Evolutionary conservation across 148 eudicot species (phyloP).

Genomic region (Nyssa sinensis): DNA sequence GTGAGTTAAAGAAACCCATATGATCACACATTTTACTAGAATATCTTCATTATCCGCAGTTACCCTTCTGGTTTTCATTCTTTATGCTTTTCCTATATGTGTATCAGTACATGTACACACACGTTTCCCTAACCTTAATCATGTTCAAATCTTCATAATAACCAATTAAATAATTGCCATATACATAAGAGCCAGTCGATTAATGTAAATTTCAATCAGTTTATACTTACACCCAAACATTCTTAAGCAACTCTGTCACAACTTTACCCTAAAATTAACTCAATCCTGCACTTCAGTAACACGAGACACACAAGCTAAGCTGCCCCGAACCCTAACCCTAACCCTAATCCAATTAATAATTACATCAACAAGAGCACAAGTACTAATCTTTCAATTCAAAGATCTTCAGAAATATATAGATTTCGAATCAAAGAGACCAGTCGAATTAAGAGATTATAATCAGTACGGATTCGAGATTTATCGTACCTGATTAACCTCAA

Average conservation of each 20-base stretch:
- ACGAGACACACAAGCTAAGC: background rate
- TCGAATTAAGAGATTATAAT: background rate
- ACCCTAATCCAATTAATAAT: background rate
- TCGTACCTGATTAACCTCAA: constrained; percentile 3
- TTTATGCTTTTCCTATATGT: no score
- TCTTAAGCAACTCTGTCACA: background rate
- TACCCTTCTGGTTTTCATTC: no score
- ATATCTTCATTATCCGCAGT: no score
- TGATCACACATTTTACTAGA: no score
- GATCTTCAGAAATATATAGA: background rate
- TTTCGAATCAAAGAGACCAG: background rate
- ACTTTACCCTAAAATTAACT: background rate
- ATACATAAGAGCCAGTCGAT: background rate
- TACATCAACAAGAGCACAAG: background rate
- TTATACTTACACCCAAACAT: background rate
- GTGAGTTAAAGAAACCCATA: background rate
- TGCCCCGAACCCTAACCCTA: background rate
- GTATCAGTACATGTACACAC: no score
- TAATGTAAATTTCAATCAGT: background rate
- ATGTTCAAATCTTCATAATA: no score
- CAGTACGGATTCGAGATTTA: background rate
- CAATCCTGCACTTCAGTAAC: background rate
- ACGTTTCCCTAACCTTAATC: no score
- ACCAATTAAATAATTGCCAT: no score
- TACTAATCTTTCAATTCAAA: no score